Percentiles rank a stretch among this genome's conserved stretches.
phyloP scores from a whole-genome alignment of 169 alveolate species.

The Plasmodium coatneyi region DNA sequence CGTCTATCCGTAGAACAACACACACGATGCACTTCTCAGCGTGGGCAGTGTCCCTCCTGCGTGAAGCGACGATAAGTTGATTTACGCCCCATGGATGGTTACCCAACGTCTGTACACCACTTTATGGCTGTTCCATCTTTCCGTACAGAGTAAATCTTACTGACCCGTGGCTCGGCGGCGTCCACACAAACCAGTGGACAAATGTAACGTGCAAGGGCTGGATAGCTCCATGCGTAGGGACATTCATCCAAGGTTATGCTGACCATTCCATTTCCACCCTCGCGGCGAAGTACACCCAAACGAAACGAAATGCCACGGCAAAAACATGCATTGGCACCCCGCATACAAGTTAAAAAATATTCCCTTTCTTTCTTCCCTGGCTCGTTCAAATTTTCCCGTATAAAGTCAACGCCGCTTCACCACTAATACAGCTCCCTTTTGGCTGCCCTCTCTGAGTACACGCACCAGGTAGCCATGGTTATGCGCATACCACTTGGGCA shows the following conservation, averaged over 20 bases:
- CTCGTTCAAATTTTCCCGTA: neutral
- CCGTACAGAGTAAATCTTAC: neutral
- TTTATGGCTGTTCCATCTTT: neutral
- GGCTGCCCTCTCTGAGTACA: neutral
- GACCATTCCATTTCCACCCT: neutral
- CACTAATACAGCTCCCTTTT: neutral
- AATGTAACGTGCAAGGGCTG: neutral
- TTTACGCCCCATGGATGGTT: neutral
- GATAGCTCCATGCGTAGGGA: neutral
- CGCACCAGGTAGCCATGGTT: neutral
- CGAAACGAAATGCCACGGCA: neutral
- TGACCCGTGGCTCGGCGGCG: neutral
- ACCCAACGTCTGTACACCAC: neutral
- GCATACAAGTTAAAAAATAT: neutral
- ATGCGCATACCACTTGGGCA: neutral
- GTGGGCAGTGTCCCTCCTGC: neutral
- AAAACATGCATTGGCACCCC: too few relatives aligned
- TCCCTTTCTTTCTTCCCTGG: neutral
- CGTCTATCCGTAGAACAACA: neutral
- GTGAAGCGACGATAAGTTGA: neutral
- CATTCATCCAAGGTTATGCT: neutral
- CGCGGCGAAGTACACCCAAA: neutral
- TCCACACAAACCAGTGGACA: neutral
- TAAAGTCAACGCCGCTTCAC: neutral
- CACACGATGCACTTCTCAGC: neutral